Base-by-base conservation (phyloP, 2,329 filamentous ascomycete genomes). In the Aureobasidium sp. region DNA sequence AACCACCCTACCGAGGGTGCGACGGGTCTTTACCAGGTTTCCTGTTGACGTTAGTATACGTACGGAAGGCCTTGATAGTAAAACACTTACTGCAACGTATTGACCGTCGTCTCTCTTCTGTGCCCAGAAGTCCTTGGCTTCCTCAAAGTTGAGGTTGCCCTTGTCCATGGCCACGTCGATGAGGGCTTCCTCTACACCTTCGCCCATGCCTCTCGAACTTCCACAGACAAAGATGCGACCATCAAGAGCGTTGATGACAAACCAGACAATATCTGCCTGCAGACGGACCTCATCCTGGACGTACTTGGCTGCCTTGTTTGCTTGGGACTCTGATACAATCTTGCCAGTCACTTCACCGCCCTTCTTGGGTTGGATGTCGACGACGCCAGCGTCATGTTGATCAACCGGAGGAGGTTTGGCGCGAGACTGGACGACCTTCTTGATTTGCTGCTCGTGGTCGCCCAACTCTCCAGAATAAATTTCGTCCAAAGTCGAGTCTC, bases 231-330 rank as follows among this genome's bases (percentile, higher is more conserved):
- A 99, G 57, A 97, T 86, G 57, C 94, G 86, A 1, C 94, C 94
- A 69, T 99, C 94, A n/a, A 97, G 80, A 2, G 91, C 86, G 73
- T 97, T 97, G 79, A 95, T 89, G 65, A 97, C 91, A 73, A 90
- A 95, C 94, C 94, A 99, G 17, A 97, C 93, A n/a, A 97, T 82
- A 70, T 97, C 94, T 1, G 92, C 90, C 73, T 97, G 94, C 65
- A 89, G 82, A 11, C 84, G 80, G 9, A 99, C 93, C 74, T 97
- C 94, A 69, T 99, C 94, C 71, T 99, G 94, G 1, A 99, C 94
- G 70, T 99, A 99, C 65, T 88, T 87, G 64, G 90, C 89, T 67
- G 91, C 88, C 47, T 88, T 74, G 57, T 70, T 66, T 53, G 67
- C 64, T 65, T 89, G 51, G 80, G 81, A 57, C 85, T 85, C 66